A percentile compares a stretch with the other conserved stretches of the same genome.
These are phyloP conservation scores for Termitomyces sp. DNA, from an alignment of 768 basidiomycete species.

Conservation along the genomic window DNA sequence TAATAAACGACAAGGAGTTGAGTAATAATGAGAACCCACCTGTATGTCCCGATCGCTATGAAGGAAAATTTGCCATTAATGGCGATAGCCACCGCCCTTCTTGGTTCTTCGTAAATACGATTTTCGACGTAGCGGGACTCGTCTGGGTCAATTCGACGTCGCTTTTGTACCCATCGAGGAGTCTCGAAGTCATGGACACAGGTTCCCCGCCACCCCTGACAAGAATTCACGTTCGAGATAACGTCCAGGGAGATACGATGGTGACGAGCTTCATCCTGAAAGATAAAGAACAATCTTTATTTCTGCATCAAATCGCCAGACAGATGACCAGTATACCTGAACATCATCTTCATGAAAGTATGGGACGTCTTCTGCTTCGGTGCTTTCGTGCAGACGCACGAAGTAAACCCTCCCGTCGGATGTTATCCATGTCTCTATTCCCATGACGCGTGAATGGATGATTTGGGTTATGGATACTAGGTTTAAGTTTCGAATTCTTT, in stretches of 20 bases:
- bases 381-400: slow-evolving; percentile 52
- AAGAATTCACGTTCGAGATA: slow-evolving; percentile 14
- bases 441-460: slow-evolving; percentile 47
- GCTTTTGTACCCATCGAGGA: slow-evolving; percentile 79
- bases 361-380: slow-evolving; percentile 14
- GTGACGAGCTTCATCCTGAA: slow-evolving; percentile 6
- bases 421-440: slow-evolving; percentile 78
- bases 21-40: slow-evolving; percentile 32
- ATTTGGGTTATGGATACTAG: slow-evolving; percentile 66
- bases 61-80: slow-evolving; percentile 80
- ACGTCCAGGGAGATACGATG: slow-evolving; percentile 16
- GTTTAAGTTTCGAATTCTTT: not conserved
- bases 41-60: slow-evolving; percentile 70
- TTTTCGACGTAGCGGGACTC: slow-evolving; percentile 23
- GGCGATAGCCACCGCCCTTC: slow-evolving; percentile 57
- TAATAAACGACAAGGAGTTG: not conserved
- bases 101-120: slow-evolving; percentile 54
- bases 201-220: slow-evolving; percentile 62
- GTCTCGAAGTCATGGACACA: slow-evolving; percentile 73
- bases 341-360: slow-evolving; percentile 12
- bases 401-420: slow-evolving; percentile 82
- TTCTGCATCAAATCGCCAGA: not conserved
- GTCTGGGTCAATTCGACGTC: slow-evolving; percentile 47
- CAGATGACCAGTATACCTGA: slow-evolving; percentile 13
- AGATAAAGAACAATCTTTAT: not conserved